Evolutionary conservation across 805 yeast species (phyloP).

Genomic region (Komagataella pastoris): DNA sequence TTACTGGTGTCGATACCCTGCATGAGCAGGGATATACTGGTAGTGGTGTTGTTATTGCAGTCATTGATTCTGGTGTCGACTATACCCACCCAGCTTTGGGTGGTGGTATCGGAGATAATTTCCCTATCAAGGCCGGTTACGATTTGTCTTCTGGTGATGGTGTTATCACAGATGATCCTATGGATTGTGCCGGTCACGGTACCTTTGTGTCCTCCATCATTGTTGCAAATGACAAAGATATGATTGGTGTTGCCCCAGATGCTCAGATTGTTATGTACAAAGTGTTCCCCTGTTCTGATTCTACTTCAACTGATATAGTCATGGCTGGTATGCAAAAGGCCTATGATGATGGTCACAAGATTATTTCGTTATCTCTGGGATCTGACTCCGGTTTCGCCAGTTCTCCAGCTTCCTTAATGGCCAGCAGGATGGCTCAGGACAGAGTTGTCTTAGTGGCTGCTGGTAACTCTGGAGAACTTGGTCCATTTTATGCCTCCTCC

Average conservation of each 20-base stretch:
- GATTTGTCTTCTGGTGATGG: conserved; percentile 5
- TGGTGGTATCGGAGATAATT: conserved; percentile 8
- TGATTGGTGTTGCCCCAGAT: conserved; percentile 10
- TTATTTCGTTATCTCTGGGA: conserved; percentile 9
- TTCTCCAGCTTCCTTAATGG: conserved; percentile 6
- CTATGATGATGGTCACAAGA: conserved; percentile 5
- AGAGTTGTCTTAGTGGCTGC: conserved; percentile 9
- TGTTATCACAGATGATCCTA: conserved; percentile 5
- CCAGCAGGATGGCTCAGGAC: conserved; percentile 5
- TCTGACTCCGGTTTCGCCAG: conserved; percentile 5
- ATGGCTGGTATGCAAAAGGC: conserved; percentile 7
- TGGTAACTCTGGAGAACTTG: conserved; percentile 8
- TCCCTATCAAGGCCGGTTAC: conserved; percentile 8
- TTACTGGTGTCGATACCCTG: conserved; percentile 8
- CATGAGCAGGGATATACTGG: conserved; percentile 8
- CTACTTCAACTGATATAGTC: conserved; percentile 7
- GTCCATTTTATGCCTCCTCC: conserved; percentile 5
- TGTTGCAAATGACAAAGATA: conserved; percentile 6
- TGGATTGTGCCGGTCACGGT: conserved; percentile 13
- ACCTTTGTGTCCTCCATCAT: conserved; percentile 11
- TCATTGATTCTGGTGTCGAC: conserved; percentile 8
- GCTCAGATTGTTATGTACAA: conserved; percentile 8
- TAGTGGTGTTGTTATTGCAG: conserved; percentile 6
- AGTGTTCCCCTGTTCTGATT: conserved; percentile 9
- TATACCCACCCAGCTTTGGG: conserved; percentile 9